Percentiles rank a stretch among this genome's conserved stretches.
These are phyloP conservation scores for Xylaria acuta DNA, from an alignment of 495 filamentous ascomycete species.

Conservation along the genomic window DNA sequence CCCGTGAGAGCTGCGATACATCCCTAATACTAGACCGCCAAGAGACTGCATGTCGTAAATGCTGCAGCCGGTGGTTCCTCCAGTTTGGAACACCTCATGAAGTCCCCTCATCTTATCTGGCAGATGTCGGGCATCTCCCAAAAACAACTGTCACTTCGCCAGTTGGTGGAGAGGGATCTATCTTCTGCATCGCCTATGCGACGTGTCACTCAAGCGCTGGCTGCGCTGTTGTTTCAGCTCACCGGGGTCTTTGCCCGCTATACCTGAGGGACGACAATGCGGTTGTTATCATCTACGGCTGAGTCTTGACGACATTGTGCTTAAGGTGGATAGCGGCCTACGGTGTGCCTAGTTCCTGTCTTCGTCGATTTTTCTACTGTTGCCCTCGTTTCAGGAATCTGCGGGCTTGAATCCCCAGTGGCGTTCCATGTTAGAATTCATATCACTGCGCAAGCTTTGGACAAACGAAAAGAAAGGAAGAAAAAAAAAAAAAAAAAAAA, in stretches of 20 bases:
- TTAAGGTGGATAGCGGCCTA: background rate
- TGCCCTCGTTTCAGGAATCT: conserved; percentile 12
- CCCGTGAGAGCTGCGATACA: conserved; percentile 1
- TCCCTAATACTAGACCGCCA: conserved; percentile 16
- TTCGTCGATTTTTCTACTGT: conserved; percentile 12
- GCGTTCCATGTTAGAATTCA: conserved; percentile 20
- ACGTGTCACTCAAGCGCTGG: conserved; percentile 28
- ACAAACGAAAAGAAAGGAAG: conserved; percentile 10
- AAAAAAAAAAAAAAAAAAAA: conserved; percentile 8
- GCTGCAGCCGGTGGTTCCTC: conserved; percentile 6
- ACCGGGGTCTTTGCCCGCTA: conserved; percentile 19
- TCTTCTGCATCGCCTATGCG: conserved; percentile 15
- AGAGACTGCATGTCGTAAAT: conserved; percentile 20
- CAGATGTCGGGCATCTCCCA: conserved; percentile 17
- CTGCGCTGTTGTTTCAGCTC: conserved; percentile 27
- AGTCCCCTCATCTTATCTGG: conserved; percentile 1
- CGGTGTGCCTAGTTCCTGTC: background rate
- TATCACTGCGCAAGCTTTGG: conserved; percentile 25
- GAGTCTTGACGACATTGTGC: background rate
- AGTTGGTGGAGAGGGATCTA: conserved; percentile 17
- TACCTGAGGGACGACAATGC: conserved; percentile 18
- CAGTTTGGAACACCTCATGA: conserved; percentile 17
- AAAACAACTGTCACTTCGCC: conserved; percentile 20
- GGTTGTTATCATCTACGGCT: background rate
- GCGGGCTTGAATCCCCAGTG: conserved; percentile 11